Percentiles rank a stretch among this genome's conserved stretches.
phyloP scores from a whole-genome alignment of 305 asterid species.

The Coffea humblotiana region DNA sequence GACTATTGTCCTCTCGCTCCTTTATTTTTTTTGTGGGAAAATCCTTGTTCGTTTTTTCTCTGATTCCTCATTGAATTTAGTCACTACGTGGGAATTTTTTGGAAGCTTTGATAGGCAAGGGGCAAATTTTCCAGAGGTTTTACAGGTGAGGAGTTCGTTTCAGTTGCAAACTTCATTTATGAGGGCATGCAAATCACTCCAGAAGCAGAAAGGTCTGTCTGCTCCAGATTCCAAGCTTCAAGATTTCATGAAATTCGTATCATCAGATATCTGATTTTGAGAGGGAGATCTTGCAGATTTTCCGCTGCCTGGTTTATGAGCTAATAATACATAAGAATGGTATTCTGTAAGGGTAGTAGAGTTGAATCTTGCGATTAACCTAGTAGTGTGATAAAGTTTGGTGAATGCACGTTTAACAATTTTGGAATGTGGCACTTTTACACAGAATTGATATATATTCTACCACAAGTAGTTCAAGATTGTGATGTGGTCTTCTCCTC shows the following conservation, averaged over 20 bases:
- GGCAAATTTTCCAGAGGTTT: conserved; percentile 54
- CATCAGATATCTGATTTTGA: too few species aligned
- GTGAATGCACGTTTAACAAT: background rate
- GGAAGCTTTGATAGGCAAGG: too few species aligned
- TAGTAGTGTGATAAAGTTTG: background rate
- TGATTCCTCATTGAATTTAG: too few species aligned
- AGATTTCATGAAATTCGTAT: conserved; percentile 69
- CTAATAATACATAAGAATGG: background rate
- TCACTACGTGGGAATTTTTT: too few species aligned
- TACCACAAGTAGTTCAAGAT: background rate
- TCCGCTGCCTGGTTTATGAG: conserved; percentile 88
- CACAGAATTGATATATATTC: background rate
- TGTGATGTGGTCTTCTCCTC: background rate
- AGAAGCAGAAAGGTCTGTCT: conserved; percentile 72
- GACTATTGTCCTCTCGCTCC: too few species aligned
- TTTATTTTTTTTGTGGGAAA: too few species aligned
- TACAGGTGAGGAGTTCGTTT: conserved; percentile 56
- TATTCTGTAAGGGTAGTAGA: background rate
- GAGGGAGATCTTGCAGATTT: too few species aligned
- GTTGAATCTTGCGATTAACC: background rate
- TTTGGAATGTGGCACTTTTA: background rate
- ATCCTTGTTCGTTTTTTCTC: too few species aligned
- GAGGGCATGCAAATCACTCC: conserved; percentile 82
- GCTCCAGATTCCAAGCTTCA: conserved; percentile 72
- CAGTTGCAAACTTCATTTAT: conserved; percentile 77